Base-by-base conservation (phyloP, 345 rosid genomes). In the Euclidium syriacum region DNA sequence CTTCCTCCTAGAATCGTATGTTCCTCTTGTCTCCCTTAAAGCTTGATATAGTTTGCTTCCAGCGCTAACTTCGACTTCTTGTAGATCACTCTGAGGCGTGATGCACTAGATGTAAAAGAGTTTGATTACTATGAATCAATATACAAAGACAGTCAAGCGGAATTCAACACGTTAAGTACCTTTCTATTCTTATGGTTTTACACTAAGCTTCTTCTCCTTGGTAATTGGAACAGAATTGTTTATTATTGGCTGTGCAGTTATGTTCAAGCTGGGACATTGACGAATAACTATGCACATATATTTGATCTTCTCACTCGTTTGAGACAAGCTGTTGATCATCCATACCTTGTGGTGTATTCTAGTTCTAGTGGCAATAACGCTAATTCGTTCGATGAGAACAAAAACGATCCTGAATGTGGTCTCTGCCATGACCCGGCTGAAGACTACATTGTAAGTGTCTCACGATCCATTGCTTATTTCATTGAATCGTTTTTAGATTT, bases 281-380 rank as follows among this genome's bases (percentile, higher is more conserved):
- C 84, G 96, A 85, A 94, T 74, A 94, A 94, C 67, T 90, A 84
- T 72, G 99, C 96, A 35, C 96, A 87, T 74, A 94, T 94, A 70
- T 94, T 94, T 78, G 99, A 90, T 64, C 97, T 90, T 62, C 91
- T 94, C 18, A 90, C 95, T 5, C 99, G 97, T 51, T 68, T 94
- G 83, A 89, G 99, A 55, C 99, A 87, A 97, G 96, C 99, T 59
- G 96, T 94, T 73, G 95, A 87, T 79, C 99, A 94, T 77, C 98
- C 95, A 51, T 92, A 89, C 78, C 96, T 92, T 61, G 98, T 92
- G 52, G 91, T 73, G 58, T 81, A 83, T 77, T 92, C 98, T 20
- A 70, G 23, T 68, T 46, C 85, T 66, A 79, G 80, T 42, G 70
- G 77, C 10, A 77, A 55, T 59, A 72, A 61, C 11, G 87, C 65